Evolutionary conservation across 108 stramenopile genomes (phyloP), one percentile per base, ranked within the genome.

Genomic region (Cyclotella choctawhatcheeana): DNA sequence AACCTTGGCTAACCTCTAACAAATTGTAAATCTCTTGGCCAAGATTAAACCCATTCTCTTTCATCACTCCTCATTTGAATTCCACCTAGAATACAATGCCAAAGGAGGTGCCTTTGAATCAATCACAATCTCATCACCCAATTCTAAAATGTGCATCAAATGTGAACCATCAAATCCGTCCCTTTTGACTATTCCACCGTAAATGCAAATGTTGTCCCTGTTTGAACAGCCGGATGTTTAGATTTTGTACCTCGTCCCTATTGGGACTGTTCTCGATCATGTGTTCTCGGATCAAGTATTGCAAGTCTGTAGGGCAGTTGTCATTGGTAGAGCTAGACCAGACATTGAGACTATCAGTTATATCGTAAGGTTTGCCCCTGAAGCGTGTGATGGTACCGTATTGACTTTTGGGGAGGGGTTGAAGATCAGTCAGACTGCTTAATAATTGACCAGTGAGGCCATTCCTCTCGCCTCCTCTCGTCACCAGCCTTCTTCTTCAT

Each of bases 221-320:
- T 27, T 59, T 20, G 1, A 97, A 68, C 27, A 97, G 82, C 12
- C 93, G 93, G 65, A 95, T 94, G 70, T 93, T 81, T 34, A 78
- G 64, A 59, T 71, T 48, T 37, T 54, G 53, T 16, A 93, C 52
- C 50, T 86, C 85, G 31, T 91, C 84, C 48, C 79, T 84, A 51
- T 71, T 58, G 3, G 81, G 73, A 72, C 66, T 73, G 74, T 89
- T 79, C 74, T 96, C 96, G 43, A 89, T 73, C 68, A 94, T 81
- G 87, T 97, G 93, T 83, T 97, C 89, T 10, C 97, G 88, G 64
- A 98, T 95, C 78, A 97, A 84, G 48, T 96, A 98, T 82, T 98
- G 97, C 31, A 98, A 59, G 33, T 93, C 89, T 1, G 74, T 51
- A 25, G 86, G 79, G 20, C 75, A 64, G 22, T 72, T 50, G 51